A percentile compares a stretch with the other conserved stretches of the same genome.
These are phyloP conservation scores for Penicillium thymicola DNA, from an alignment of 2,329 filamentous ascomycete species.

Conservation along the genomic window DNA sequence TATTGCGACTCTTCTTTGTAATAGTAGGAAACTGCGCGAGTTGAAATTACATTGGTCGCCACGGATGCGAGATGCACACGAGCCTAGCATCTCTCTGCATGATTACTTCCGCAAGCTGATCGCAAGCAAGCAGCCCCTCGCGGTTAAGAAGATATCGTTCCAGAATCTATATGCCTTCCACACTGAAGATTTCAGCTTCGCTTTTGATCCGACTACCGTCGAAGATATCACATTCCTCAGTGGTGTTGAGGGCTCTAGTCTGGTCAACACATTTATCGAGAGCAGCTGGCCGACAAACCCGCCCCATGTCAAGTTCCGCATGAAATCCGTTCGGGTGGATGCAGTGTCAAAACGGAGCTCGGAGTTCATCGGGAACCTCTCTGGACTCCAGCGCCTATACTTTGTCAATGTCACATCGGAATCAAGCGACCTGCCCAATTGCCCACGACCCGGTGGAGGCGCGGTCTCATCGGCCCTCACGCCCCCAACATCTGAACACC, in stretches of 20 bases:
- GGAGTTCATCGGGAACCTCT: slow-evolving; percentile 42
- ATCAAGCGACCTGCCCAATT: slow-evolving; percentile 33
- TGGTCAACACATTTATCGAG: slow-evolving; percentile 53
- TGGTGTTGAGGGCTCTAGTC: slow-evolving; percentile 40
- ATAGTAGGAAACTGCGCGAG: slow-evolving; percentile 54
- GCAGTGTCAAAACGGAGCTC: slow-evolving; percentile 45
- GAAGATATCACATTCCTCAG: slow-evolving; percentile 55
- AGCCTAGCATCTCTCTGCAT: slow-evolving; percentile 54
- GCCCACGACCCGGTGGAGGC: slow-evolving; percentile 20
- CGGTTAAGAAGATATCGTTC: slow-evolving; percentile 51
- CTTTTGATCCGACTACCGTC: slow-evolving; percentile 42
- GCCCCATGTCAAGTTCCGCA: slow-evolving; percentile 29
- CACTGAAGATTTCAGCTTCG: slow-evolving; percentile 44
- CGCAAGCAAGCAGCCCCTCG: slow-evolving; percentile 46
- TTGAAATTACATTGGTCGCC: slow-evolving; percentile 60
- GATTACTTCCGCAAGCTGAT: slow-evolving; percentile 57
- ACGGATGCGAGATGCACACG: slow-evolving; percentile 58
- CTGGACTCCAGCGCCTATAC: slow-evolving; percentile 51
- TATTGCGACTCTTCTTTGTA: slow-evolving; percentile 53
- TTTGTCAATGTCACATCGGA: slow-evolving; percentile 45
- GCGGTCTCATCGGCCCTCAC: slow-evolving; percentile 26
- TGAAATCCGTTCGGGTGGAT: slow-evolving; percentile 52
- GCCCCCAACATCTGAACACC: slow-evolving; percentile 25
- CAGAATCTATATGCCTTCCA: slow-evolving; percentile 59
- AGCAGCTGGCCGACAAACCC: slow-evolving; percentile 49